Evolutionary conservation across 2,329 filamentous ascomycete species (phyloP).

Genomic region (Aspergillus sp.): DNA sequence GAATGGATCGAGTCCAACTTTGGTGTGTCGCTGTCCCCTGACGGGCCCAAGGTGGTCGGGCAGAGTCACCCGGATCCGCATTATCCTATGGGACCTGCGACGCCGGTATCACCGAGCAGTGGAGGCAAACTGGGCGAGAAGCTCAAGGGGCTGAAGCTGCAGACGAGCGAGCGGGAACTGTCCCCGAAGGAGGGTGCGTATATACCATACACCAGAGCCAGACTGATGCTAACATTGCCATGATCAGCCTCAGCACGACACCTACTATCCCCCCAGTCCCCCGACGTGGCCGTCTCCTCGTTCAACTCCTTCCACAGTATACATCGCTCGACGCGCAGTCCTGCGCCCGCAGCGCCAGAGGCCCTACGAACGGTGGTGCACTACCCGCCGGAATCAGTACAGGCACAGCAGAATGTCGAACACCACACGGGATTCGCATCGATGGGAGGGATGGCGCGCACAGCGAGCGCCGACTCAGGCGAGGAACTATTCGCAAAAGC

Average conservation of each 20-base stretch:
- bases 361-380: conserved; percentile 35
- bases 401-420: conserved; percentile 35
- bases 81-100: conserved; percentile 51
- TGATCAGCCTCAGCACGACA: conserved; percentile 32
- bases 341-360: conserved; percentile 10
- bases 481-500: conserved; percentile 87
- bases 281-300: conserved; percentile 64
- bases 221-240: too few species aligned
- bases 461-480: conserved; percentile 56
- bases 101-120: conserved; percentile 63
- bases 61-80: conserved; percentile 21
- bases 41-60: conserved; percentile 34
- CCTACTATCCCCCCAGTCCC: conserved; percentile 63
- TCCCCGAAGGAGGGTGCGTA: conserved; percentile 52
- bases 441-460: conserved; percentile 37
- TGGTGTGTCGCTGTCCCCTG: conserved; percentile 56
- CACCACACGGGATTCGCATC: conserved; percentile 33
- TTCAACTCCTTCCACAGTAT: conserved; percentile 62
- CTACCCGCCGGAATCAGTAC: conserved; percentile 42
- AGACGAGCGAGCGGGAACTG: conserved; percentile 70
- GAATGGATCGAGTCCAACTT: conserved; percentile 86
- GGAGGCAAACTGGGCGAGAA: conserved; percentile 76
- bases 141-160: conserved; percentile 74
- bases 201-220: neutral
- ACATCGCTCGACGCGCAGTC: conserved; percentile 11